A percentile compares a stretch with the other conserved stretches of the same genome.
Evolutionary conservation across 2,329 filamentous ascomycete species (phyloP).

Genomic region (Pyricularia pennisetigena): DNA sequence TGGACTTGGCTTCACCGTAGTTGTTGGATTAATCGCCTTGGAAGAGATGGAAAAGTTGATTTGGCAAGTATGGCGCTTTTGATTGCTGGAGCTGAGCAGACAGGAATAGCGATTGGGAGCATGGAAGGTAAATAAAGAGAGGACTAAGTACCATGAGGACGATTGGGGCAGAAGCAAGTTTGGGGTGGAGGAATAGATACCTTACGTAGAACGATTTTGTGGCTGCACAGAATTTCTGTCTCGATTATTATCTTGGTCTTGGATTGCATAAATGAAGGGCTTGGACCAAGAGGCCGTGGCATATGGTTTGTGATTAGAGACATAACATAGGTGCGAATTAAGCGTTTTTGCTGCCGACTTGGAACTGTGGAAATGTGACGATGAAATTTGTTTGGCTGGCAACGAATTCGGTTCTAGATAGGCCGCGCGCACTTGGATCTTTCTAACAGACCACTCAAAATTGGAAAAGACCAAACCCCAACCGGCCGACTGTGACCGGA

Average conservation of each 20-base stretch:
- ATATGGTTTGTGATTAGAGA: not conserved
- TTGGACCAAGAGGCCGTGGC: not conserved
- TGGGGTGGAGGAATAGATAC: not conserved
- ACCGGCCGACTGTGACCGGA: not conserved
- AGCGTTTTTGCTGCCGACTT: not conserved
- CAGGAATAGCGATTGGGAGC: not conserved
- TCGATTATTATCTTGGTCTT: not conserved
- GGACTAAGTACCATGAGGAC: not conserved
- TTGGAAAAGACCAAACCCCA: not conserved
- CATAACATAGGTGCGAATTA: not conserved
- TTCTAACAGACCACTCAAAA: not conserved
- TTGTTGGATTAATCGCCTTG: not conserved
- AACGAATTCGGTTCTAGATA: not conserved
- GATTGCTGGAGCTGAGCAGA: not conserved
- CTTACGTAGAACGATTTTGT: not conserved
- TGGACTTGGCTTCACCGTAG: not conserved
- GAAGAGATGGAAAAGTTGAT: not conserved
- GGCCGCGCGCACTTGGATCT: no score
- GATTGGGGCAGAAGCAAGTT: not conserved
- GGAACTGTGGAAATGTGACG: not conserved
- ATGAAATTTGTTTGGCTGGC: no score
- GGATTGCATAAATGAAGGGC: not conserved
- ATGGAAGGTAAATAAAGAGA: not conserved
- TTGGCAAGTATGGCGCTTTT: not conserved
- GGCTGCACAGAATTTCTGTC: not conserved